Evolutionary conservation across 345 rosid genomes (phyloP).

Genomic region (Punica granatum): DNA sequence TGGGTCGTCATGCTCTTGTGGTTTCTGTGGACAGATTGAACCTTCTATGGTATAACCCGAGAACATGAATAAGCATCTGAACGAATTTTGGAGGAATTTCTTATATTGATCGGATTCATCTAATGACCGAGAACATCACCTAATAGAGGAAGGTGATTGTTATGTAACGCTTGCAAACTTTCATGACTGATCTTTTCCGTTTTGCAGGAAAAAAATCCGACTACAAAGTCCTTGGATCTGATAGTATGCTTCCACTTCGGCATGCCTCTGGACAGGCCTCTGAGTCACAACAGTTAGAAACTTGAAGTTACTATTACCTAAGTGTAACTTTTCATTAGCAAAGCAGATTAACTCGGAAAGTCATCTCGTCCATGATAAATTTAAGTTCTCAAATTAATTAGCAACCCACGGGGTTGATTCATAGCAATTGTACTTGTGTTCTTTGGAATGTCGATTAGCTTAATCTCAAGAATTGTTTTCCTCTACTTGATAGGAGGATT

Average conservation of each 20-base stretch:
- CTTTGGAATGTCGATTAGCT: not conserved
- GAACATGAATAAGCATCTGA: not conserved
- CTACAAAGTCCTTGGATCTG: constrained; percentile 49
- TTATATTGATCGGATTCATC: not conserved
- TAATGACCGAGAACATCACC: too few species aligned
- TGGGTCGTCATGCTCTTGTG: constrained; percentile 37
- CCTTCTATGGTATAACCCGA: not conserved
- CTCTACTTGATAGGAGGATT: constrained; percentile 57
- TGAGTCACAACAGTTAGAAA: constrained; percentile 72
- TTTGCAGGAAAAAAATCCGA: constrained; percentile 40
- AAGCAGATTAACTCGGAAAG: not conserved
- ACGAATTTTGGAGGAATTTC: not conserved
- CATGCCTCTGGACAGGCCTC: constrained; percentile 89
- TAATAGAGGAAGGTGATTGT: not conserved
- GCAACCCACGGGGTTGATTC: not conserved
- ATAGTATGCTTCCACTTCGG: constrained; percentile 93
- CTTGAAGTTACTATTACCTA: constrained; percentile 45
- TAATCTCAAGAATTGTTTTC: constrained; percentile 2
- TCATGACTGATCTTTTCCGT: not conserved
- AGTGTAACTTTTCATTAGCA: not conserved
- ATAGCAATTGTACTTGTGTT: not conserved
- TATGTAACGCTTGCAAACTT: not conserved
- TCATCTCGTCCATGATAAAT: not conserved
- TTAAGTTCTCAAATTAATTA: not conserved
- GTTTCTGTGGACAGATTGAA: not conserved